Base-by-base conservation (phyloP, 1,284 basidiomycete species). In the Ganoderma leucocontextum region DNA sequence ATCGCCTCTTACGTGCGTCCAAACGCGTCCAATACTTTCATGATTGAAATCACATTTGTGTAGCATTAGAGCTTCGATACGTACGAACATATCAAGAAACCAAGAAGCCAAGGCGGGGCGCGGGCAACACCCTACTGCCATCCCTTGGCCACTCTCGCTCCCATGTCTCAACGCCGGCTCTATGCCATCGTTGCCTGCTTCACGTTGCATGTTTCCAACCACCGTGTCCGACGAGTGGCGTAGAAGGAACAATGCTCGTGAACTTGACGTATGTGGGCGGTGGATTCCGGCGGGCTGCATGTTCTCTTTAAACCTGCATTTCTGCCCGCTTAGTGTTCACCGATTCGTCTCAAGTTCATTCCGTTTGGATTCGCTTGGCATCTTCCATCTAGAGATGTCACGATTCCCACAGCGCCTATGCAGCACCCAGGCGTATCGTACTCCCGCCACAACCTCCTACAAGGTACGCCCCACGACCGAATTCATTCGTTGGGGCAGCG, bases 401-500 rank as follows among this genome's bases (percentile, higher is more conserved):
- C 57, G 59, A 13, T 57, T n/a, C 17, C 47, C 9, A 36, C 35
- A 22, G 36, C 22, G 55, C 33, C 38, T 36, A 49, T 22, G 22
- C 39, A 47, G 47, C 33, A 36, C 49, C 22, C 29, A 22, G 38
- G 4, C 29, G 6, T 39, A 52, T 60, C 49, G 47, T 33, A n/a
- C 36, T 41, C 36, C 22, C 47, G 29, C 33, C 60, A 49, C 41
- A 13, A 12, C n/a, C 35, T 8, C 29, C 36, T 29, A 6, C 39
- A 35, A 33, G 29, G 52, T 57, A 52, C 25, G 53, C 53, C 22
- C 65, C 65, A 59, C 61, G 15, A 17, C 35, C 19, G 42, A 35
- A 36, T 36, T 39, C 65, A 41, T 66, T 66, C 55, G 60, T 52
- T 42, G 58, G 58, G 58, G 58, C 15, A 60, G n/a, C 61, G 6